These are phyloP conservation scores for Herpetomonas tarakana DNA, from an alignment of 208 protist species.

Conservation along the genomic window DNA sequence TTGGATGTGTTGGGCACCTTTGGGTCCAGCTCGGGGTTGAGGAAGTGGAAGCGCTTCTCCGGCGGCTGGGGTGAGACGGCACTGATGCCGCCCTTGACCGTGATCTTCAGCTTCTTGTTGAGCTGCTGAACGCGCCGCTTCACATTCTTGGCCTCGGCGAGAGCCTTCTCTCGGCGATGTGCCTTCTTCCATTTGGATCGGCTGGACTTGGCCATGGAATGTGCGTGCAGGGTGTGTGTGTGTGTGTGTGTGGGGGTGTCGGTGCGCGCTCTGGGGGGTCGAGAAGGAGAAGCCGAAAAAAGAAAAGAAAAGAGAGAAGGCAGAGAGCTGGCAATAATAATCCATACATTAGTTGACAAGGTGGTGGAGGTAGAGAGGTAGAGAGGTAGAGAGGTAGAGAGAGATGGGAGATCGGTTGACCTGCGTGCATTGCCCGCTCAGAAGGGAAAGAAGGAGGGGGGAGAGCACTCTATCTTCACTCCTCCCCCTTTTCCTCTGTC, in stretches of 20 bases:
- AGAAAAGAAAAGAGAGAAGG: constrained; percentile 3
- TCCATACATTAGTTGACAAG: too few relatives aligned
- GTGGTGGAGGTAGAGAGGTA: constrained; percentile 10
- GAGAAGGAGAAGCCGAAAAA: constrained; percentile 8
- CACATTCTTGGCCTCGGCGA: constrained; percentile 36
- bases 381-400: constrained; percentile 1
- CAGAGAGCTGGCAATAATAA: neutral
- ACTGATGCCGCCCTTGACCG: constrained; percentile 61
- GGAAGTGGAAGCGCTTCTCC: constrained; percentile 78
- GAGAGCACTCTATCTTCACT: neutral
- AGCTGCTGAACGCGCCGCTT: constrained; percentile 47
- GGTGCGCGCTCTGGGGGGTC: neutral
- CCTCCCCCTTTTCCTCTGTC: constrained; percentile 1
- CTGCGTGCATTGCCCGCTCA: too few relatives aligned
- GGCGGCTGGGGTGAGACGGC: constrained; percentile 66
- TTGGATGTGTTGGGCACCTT: constrained; percentile 55
- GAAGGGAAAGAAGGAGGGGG: neutral
- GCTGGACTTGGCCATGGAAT: constrained; percentile 74
- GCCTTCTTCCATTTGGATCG: constrained; percentile 87
- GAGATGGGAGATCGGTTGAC: neutral
- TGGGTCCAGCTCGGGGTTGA: constrained; percentile 66
- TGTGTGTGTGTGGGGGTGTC: constrained; percentile 5
- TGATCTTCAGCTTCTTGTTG: constrained; percentile 67
- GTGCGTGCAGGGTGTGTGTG: constrained; percentile 7
- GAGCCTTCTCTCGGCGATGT: constrained; percentile 58